Conservation (phyloP, 2,329 filamentous ascomycete genomes). For the Davidsoniella neocaledoniae region DNA sequence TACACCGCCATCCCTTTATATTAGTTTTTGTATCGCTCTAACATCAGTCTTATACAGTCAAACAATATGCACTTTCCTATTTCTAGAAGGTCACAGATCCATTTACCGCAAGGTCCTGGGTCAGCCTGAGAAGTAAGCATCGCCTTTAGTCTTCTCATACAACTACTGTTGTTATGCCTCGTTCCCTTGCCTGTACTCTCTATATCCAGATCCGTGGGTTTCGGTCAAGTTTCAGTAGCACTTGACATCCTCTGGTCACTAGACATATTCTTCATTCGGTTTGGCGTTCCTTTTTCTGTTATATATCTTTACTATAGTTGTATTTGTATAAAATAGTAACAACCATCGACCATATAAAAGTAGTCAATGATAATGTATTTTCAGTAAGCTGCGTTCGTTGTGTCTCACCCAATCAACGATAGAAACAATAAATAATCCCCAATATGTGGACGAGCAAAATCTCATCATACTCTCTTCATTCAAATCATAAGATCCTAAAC, state of each 20-base stretch:
- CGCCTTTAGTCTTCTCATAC: conserved; percentile 5
- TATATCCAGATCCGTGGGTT: background rate
- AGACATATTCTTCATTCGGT: background rate
- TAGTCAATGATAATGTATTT: no score
- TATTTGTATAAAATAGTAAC: no score
- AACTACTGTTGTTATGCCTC: conserved; percentile 17
- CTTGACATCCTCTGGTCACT: background rate
- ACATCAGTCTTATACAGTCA: conserved; percentile 31
- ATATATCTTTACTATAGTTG: no score
- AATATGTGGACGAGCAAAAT: no score
- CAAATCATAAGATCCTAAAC: no score
- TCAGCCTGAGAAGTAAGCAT: conserved; percentile 19
- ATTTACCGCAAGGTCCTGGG: conserved; percentile 43
- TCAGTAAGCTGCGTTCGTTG: no score
- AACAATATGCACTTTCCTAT: conserved; percentile 74
- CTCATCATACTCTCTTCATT: no score
- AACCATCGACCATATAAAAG: no score
- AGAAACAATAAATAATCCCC: no score
- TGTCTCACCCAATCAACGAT: no score
- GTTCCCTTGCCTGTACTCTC: conserved; percentile 8
- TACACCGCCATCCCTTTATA: background rate
- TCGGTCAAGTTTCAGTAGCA: background rate
- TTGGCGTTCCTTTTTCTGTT: conserved; percentile 1
- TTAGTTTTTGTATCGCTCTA: conserved; percentile 3
- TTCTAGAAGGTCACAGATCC: conserved; percentile 75